Evolutionary conservation across 192 early-diverging fungal species (phyloP).

Genomic region (Backusella circina): DNA sequence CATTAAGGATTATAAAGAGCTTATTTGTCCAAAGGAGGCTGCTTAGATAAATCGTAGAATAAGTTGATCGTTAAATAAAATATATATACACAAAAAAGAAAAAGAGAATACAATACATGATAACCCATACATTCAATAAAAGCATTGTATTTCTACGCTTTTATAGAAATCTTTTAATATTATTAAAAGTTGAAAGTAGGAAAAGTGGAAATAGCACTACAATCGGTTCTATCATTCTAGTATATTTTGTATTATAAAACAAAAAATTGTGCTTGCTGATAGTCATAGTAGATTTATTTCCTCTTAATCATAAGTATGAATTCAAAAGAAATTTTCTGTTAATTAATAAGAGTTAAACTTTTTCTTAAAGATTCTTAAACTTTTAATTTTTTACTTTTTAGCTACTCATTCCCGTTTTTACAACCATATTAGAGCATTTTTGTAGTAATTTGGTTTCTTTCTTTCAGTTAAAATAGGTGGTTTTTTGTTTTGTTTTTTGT

Average conservation of each 20-base stretch:
- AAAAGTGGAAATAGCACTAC: no score
- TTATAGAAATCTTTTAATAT: no score
- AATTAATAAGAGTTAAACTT: background rate
- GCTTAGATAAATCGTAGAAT: background rate
- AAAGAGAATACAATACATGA: background rate
- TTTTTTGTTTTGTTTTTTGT: no score
- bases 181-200: no score
- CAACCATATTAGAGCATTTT: background rate
- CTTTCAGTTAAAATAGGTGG: background rate
- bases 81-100: background rate
- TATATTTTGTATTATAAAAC: no score
- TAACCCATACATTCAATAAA: background rate
- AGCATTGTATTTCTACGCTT: background rate
- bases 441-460: background rate
- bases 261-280: no score
- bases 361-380: background rate
- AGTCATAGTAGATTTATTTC: no score
- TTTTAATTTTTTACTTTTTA: background rate
- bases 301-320: no score
- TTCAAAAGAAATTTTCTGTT: no score
- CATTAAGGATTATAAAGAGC: constrained; percentile 76
- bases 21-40: constrained; percentile 12
- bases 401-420: background rate
- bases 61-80: background rate
- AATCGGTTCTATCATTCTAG: no score